These are phyloP conservation scores for Paecilomyces variotii DNA, from an alignment of 2,329 filamentous ascomycete species.

Conservation along the genomic window DNA sequence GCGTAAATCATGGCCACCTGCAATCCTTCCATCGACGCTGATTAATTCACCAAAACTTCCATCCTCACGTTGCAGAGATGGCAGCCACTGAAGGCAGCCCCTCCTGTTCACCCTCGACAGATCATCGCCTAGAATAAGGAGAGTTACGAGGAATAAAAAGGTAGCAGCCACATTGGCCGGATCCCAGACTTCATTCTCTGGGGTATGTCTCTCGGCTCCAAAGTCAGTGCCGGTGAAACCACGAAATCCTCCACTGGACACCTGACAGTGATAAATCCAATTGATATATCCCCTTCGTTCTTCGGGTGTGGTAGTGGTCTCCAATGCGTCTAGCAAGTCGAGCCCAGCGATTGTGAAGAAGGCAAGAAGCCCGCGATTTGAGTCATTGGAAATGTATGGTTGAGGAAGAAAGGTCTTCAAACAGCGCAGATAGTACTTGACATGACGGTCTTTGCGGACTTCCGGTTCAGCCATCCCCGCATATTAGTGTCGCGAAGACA, in stretches of 20 bases:
- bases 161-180: conserved; percentile 81
- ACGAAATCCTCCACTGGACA: conserved; percentile 79
- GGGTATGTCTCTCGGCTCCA: conserved; percentile 37
- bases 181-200: conserved; percentile 55
- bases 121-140: conserved; percentile 60
- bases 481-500: background rate
- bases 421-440: conserved; percentile 90
- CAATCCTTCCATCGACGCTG: conserved; percentile 51
- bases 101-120: conserved; percentile 58
- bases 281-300: conserved; percentile 52
- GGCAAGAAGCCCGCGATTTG: conserved; percentile 78
- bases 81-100: conserved; percentile 66
- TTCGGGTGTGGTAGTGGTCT: conserved; percentile 44
- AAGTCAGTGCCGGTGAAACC: conserved; percentile 66
- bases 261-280: conserved; percentile 84
- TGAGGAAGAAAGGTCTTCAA: conserved; percentile 71
- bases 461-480: conserved; percentile 16
- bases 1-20: conserved; percentile 74
- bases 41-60: conserved; percentile 88
- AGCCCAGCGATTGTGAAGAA: conserved; percentile 84
- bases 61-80: conserved; percentile 65
- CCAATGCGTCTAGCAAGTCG: conserved; percentile 64
- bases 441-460: conserved; percentile 54
- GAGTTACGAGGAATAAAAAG: conserved; percentile 72
- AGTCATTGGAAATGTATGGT: conserved; percentile 80